Evolutionary conservation across 176 grass and related monocot genomes (phyloP), one percentile per base, ranked within the genome.

Genomic region (Themeda triandra): DNA sequence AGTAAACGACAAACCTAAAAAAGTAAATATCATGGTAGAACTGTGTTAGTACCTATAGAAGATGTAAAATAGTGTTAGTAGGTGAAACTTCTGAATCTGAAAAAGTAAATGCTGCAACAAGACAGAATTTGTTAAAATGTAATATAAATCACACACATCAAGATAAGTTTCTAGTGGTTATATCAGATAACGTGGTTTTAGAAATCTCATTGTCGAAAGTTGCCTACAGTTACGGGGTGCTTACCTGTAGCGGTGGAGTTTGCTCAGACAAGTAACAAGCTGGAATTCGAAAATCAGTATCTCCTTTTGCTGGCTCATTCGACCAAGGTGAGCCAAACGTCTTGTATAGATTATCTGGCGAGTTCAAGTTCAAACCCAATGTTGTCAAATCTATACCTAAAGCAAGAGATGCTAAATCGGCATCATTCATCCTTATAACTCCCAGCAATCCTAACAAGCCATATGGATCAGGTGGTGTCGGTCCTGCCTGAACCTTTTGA

Each of bases 311-410:
- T 63, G 91, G 80, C 19, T 99, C 96, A 82, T 93, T 86, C 65
- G 91, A 96, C 93, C 93, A 99, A 28, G 96, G 96, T 82, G 93
- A 96, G 78, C 89, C 91, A 94, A 99, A 99, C 32, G 91, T 99
- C 92, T 91, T 92, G 83, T 96, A 93, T 68, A 99, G 86, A 94
- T 90, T 96, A 71, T 99, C 96, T 71, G 85, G 70, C 75, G 96
- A 94, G 62, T 99, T 96, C 85, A 99, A 90, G 66, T 96, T 94
- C 79, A 99, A 80, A 58, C 96, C 96, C 79, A 98, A 76, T 33
- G 91, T 87, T 54, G 93, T 94, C 68, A 98, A 85, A 83, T 99
- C 96, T 83, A 99, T 91, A 79, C 96, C 96, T 56, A 99, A 87
- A 74, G 96, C 93, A 94, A 99, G 93, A 87, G 93, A 94, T 81